A percentile compares a stretch with the other conserved stretches of the same genome.
phyloP scores from a whole-genome alignment of 306 rosid genomes.

The Pterocarpus macrocarpus region DNA sequence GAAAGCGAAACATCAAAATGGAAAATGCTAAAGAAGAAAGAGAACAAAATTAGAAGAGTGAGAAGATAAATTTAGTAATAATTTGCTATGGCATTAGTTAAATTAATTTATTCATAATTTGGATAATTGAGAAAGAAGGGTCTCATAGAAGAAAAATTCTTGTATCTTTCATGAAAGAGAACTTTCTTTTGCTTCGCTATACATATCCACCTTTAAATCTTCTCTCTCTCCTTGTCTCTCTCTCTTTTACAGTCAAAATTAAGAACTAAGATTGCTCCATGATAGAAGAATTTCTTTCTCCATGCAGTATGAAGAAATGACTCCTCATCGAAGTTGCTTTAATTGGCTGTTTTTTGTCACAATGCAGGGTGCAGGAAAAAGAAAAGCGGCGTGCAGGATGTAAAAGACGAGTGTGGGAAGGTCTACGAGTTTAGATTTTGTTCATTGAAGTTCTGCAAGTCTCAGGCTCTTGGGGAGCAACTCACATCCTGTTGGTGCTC shows the following conservation, averaged over 20 bases:
- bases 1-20: neutral
- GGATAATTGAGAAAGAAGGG: constrained; percentile 52
- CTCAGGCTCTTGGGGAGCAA: constrained; percentile 92
- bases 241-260: no score
- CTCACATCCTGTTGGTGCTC: no score
- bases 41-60: no score
- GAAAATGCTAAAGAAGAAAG: neutral
- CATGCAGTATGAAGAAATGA: no score
- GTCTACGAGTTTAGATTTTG: constrained; percentile 98
- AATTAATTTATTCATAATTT: constrained; percentile 15
- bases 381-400: constrained; percentile 87
- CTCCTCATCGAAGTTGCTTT: constrained; percentile 47
- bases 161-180: no score
- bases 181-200: no score
- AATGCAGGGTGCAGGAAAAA: constrained; percentile 80
- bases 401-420: constrained; percentile 85
- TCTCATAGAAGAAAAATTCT: neutral
- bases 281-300: no score
- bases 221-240: no score
- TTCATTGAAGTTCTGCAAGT: constrained; percentile 98
- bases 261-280: no score
- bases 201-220: no score
- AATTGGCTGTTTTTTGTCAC: constrained; percentile 44
- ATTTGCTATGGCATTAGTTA: neutral
- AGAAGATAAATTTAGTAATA: neutral